Evolutionary conservation across 768 basidiomycete genomes (phyloP).

Genomic region (Favolaschia claudopus): DNA sequence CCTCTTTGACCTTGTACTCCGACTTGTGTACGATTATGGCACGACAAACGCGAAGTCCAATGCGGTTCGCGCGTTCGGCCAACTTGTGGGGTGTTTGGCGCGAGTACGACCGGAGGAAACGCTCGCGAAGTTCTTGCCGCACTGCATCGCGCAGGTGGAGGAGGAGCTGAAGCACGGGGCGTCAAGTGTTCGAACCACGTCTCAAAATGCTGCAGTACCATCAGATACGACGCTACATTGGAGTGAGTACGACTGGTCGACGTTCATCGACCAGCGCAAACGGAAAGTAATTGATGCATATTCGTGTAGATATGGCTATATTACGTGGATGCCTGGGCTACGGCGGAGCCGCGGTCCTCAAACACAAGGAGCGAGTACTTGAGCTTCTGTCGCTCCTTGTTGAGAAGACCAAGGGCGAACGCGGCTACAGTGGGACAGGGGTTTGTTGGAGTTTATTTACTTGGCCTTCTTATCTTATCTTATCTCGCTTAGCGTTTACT

Average conservation of each 20-base stretch:
- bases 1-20: slow-evolving; percentile 86
- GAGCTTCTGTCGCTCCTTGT: slow-evolving; percentile 69
- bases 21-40: slow-evolving; percentile 85
- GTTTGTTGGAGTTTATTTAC: slow-evolving; percentile 3
- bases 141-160: slow-evolving; percentile 78
- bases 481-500: slow-evolving; percentile 57
- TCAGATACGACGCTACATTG: slow-evolving; percentile 93
- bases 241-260: slow-evolving; percentile 59
- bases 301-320: slow-evolving; percentile 72
- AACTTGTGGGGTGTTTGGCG: slow-evolving; percentile 85
- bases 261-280: too few species aligned
- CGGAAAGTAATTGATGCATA: slow-evolving; percentile 11
- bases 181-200: slow-evolving; percentile 84
- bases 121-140: slow-evolving; percentile 80
- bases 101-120: slow-evolving; percentile 79
- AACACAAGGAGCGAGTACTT: slow-evolving; percentile 71
- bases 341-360: slow-evolving; percentile 70
- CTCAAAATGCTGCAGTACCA: slow-evolving; percentile 73
- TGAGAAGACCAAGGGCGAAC: slow-evolving; percentile 86
- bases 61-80: slow-evolving; percentile 89
- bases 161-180: slow-evolving; percentile 91
- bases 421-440: slow-evolving; percentile 85
- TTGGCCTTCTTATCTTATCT: neutral
- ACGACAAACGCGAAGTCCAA: slow-evolving; percentile 92
- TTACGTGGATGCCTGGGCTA: slow-evolving; percentile 84